Base-by-base conservation (phyloP, 257 asterid species). In the Rehmannia glutinosa region DNA sequence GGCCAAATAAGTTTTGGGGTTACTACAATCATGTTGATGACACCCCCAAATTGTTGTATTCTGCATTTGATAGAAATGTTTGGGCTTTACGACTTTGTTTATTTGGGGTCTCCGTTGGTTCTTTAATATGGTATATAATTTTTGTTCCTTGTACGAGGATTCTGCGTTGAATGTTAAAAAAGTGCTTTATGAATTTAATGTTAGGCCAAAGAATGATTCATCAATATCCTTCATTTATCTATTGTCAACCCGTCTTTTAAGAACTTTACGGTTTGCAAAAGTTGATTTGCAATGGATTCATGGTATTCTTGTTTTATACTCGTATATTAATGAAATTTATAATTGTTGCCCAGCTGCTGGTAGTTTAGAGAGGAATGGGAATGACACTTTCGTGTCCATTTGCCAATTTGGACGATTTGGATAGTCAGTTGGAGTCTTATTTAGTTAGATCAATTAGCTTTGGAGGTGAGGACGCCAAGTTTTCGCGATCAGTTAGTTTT, bases 361-460 rank as follows among this genome's bases (percentile, higher is more conserved):
- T 58, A 38, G 62, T 55, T 75, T 46, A 17, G 71, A n/a, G 81
- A 51, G 80, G 83, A 83, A 87, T 87, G 97, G 92, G 94, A 77
- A 64, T 80, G 83, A 53, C 76, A 50, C 73, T 81, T 63, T 77
- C 91, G 8, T 70, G 81, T 56, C 85, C 87, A 68, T 65, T 74
- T 46, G 66, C 82, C 5, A 41, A 58, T 72, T 28, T 78, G 39
- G 81, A 81, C 35, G 87, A 86, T 78, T 70, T 82, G 75, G 81
- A 82, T 30, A 33, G 17, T 47, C 68, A 59, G 46, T 58, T 73
- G 1, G 85, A 80, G 70, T 79, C 87, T 10, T 61, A 35, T 38
- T 13, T 80, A 52, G 81, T 61, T 25, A 77, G 84, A 76, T 76
- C 83, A 42, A 51, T 73, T 17, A 80, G 84, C 73, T 76, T 73